phyloP scores from a whole-genome alignment of 2,329 filamentous ascomycete genomes.

The Mariannaea elegans region DNA sequence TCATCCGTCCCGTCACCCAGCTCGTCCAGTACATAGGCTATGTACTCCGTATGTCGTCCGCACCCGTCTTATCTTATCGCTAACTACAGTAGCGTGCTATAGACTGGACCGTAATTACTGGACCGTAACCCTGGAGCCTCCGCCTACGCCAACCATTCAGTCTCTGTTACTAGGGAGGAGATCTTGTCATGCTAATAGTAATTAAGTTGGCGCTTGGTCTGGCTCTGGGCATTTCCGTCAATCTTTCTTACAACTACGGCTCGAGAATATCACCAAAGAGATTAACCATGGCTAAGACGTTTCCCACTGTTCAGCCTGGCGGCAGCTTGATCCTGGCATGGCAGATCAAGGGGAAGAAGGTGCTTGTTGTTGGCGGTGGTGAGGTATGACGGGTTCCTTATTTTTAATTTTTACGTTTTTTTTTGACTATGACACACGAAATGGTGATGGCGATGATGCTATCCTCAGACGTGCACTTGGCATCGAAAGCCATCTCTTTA shows the following conservation, averaged over 20 bases:
- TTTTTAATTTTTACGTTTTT: constrained; percentile 23
- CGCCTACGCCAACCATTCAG: not conserved
- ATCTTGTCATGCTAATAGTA: constrained; percentile 12
- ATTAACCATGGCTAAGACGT: constrained; percentile 56
- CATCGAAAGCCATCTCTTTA: not conserved
- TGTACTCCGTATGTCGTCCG: too few relatives aligned
- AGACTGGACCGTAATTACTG: too few relatives aligned
- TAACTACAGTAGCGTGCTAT: not conserved
- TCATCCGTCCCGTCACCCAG: constrained; percentile 1
- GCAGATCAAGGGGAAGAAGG: constrained; percentile 89
- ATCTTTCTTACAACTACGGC: constrained; percentile 19
- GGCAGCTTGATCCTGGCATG: constrained; percentile 95
- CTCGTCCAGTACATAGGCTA: too few relatives aligned
- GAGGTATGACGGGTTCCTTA: constrained; percentile 68
- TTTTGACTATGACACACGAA: constrained; percentile 23
- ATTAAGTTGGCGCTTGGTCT: constrained; percentile 13
- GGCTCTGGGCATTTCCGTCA: constrained; percentile 21
- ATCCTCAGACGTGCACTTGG: not conserved
- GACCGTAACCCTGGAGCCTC: not conserved
- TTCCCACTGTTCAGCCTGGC: constrained; percentile 85
- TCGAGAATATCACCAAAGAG: constrained; percentile 15
- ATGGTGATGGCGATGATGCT: not conserved
- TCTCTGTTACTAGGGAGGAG: not conserved
- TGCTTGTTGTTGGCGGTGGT: constrained; percentile 94
- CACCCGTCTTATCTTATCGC: constrained; percentile 26